Evolutionary conservation across 148 eudicot genomes (phyloP).

Genomic region (Agrostemma githago): DNA sequence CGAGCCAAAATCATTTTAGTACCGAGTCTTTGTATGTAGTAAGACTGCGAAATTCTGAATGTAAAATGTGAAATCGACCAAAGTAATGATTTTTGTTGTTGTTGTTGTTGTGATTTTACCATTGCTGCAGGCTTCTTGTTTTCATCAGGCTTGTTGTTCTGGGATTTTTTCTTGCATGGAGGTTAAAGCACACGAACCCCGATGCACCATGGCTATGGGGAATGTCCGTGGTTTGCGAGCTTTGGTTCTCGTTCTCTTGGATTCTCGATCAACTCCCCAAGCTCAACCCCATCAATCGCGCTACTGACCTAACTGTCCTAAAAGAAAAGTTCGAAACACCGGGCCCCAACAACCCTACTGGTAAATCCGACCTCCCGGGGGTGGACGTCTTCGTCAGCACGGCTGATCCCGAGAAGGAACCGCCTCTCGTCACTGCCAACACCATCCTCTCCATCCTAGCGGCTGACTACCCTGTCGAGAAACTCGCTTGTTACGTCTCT

Average conservation of each 20-base stretch:
- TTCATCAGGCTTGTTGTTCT: slow-evolving; percentile 64
- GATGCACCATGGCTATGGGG: slow-evolving; percentile 89
- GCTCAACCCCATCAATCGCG: slow-evolving; percentile 75
- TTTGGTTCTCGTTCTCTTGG: slow-evolving; percentile 97
- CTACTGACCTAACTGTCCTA: slow-evolving; percentile 60
- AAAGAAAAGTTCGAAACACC: slow-evolving; percentile 80
- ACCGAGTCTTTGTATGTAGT: background rate
- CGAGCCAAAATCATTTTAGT: background rate
- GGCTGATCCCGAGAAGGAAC: slow-evolving; percentile 93
- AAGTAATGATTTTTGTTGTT: background rate
- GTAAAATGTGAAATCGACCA: background rate
- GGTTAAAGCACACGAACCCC: slow-evolving; percentile 52
- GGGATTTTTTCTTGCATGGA: slow-evolving; percentile 66
- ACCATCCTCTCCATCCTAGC: slow-evolving; percentile 89
- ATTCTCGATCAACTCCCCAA: slow-evolving; percentile 89
- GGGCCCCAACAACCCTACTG: slow-evolving; percentile 57
- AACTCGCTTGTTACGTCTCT: slow-evolving; percentile 91
- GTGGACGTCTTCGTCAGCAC: slow-evolving; percentile 81
- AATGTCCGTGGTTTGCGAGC: slow-evolving; percentile 79
- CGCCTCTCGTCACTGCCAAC: slow-evolving; percentile 87
- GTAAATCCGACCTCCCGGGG: slow-evolving; percentile 91
- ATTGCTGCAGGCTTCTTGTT: slow-evolving; percentile 63
- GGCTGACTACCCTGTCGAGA: slow-evolving; percentile 78
- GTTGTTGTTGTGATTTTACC: slow-evolving; percentile 1
- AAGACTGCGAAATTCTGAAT: background rate